Percentiles rank a stretch among this genome's conserved stretches.
Evolutionary conservation across 148 eudicot species (phyloP).

Genomic region (Camellia lanceoleosa): DNA sequence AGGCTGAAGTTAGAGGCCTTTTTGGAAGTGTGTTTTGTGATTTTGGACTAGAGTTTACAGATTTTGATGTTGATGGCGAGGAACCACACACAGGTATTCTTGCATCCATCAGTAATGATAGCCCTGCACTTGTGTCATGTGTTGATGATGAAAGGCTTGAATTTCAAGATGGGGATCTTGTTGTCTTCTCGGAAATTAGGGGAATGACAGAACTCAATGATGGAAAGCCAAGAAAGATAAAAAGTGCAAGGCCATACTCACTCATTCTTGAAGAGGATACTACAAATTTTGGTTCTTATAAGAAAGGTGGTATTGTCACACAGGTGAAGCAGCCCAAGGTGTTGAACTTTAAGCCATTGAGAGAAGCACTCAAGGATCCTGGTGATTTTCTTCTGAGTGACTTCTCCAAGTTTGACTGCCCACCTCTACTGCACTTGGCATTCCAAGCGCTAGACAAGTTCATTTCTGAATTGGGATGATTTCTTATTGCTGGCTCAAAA

Average conservation of each 20-base stretch:
- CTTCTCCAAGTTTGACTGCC: neutral
- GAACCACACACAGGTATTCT: conserved; percentile 16
- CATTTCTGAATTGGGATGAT: conserved; percentile 41
- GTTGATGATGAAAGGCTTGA: conserved; percentile 79
- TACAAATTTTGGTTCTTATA: conserved; percentile 49
- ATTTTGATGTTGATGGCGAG: conserved; percentile 56
- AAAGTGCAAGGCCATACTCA: neutral
- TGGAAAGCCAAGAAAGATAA: no score
- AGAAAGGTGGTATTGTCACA: conserved; percentile 66
- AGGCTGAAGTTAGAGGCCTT: conserved; percentile 62
- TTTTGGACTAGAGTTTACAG: no score
- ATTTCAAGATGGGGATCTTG: conserved; percentile 71
- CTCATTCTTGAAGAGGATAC: conserved; percentile 67
- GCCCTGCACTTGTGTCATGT: conserved; percentile 59
- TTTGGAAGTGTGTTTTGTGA: no score
- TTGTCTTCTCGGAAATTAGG: conserved; percentile 49
- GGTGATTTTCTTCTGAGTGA: conserved; percentile 31
- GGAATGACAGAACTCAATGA: no score
- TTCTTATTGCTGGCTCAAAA: conserved; percentile 60
- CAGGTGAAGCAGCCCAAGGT: conserved; percentile 63
- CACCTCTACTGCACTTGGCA: conserved; percentile 63
- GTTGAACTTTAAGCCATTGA: conserved; percentile 56
- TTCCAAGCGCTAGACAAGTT: conserved; percentile 69
- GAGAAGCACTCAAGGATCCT: conserved; percentile 58
- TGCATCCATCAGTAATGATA: conserved; percentile 69